Conservation (phyloP, 2,329 filamentous ascomycete species). For the Microdochium paspali region DNA sequence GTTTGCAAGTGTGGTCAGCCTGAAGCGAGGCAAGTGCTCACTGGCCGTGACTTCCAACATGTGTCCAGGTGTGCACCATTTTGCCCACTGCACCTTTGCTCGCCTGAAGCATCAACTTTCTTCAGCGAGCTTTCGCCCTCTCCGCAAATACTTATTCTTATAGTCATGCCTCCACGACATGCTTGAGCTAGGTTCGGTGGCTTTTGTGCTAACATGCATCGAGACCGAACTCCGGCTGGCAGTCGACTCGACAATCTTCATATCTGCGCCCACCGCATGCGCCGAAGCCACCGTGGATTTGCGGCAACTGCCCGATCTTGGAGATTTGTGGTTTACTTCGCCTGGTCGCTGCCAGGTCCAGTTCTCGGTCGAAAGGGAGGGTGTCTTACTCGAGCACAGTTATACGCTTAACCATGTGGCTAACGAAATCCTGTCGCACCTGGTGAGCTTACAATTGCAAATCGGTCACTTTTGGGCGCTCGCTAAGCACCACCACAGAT, state of each 20-base stretch:
- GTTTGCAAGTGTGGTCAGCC: too few relatives aligned
- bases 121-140: too few relatives aligned
- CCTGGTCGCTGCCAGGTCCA: background rate
- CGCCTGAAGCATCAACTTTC: too few relatives aligned
- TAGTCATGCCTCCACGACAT: background rate
- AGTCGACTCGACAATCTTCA: background rate
- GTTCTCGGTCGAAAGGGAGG: background rate
- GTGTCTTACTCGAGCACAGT: background rate
- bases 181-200: background rate
- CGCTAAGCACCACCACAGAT: constrained; percentile 11
- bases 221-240: background rate
- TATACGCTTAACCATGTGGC: constrained; percentile 11
- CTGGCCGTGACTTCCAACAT: too few relatives aligned
- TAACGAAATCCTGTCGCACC: constrained; percentile 10
- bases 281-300: background rate
- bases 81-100: too few relatives aligned
- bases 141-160: background rate
- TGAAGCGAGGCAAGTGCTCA: too few relatives aligned
- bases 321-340: background rate
- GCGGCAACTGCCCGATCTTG: background rate
- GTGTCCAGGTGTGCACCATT: too few relatives aligned
- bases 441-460: constrained; percentile 9
- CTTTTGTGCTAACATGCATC: background rate
- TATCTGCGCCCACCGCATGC: background rate
- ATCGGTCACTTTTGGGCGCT: background rate